phyloP scores from a whole-genome alignment of 1,139 yeast genomes.

The Kodamaea sp. region DNA sequence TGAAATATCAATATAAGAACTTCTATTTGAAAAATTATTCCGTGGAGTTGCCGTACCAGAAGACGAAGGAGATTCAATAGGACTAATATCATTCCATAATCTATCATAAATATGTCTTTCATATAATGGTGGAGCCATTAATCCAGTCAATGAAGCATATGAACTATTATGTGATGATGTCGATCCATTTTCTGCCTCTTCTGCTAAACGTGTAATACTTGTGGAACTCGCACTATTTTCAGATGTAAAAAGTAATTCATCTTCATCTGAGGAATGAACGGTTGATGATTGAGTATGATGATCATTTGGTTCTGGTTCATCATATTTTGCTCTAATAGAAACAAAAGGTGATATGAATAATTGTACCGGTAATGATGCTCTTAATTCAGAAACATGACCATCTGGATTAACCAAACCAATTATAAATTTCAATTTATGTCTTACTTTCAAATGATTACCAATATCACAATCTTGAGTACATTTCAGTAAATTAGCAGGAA shows the following conservation, averaged over 20 bases:
- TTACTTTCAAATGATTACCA: conserved; percentile 54
- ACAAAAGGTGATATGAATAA: conserved; percentile 81
- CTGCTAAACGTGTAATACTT: conserved; percentile 26
- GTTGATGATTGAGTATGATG: background rate
- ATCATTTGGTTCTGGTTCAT: conserved; percentile 13
- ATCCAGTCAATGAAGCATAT: conserved; percentile 37
- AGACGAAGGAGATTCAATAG: conserved; percentile 51
- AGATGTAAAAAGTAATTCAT: conserved; percentile 32
- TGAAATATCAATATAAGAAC: conserved; percentile 15
- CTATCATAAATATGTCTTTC: conserved; percentile 83
- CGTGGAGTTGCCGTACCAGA: conserved; percentile 55
- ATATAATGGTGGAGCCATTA: conserved; percentile 87
- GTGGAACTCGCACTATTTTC: conserved; percentile 28
- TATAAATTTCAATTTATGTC: conserved; percentile 67
- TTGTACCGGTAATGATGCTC: conserved; percentile 69
- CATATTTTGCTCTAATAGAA: conserved; percentile 53
- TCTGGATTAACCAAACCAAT: conserved; percentile 66
- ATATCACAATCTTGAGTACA: conserved; percentile 85
- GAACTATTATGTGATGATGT: conserved; percentile 32
- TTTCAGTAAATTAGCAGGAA: conserved; percentile 71
- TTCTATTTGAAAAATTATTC: conserved; percentile 6
- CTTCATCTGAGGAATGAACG: conserved; percentile 15
- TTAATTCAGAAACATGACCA: conserved; percentile 71
- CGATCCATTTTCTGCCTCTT: conserved; percentile 28
- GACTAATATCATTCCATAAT: conserved; percentile 69